Evolutionary conservation across 257 asterid species (phyloP).

Genomic region (Fraxinus anomala): DNA sequence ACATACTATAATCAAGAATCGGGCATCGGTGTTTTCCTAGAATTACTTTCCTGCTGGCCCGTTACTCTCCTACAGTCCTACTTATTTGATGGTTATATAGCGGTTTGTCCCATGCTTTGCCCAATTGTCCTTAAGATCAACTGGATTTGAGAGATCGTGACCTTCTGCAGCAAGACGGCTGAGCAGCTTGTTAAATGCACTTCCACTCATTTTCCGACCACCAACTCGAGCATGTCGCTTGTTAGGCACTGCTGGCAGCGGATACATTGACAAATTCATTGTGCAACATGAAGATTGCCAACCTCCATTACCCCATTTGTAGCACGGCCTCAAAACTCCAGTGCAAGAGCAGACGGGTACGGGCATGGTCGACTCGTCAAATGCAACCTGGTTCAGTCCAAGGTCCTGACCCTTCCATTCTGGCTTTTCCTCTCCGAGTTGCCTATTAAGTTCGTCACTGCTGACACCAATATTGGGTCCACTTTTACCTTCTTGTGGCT

Average conservation of each 20-base stretch:
- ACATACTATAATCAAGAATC: background rate
- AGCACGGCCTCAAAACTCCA: slow-evolving; percentile 80
- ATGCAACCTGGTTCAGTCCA: slow-evolving; percentile 88
- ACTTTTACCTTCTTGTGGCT: slow-evolving; percentile 49
- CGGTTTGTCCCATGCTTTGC: slow-evolving; percentile 98
- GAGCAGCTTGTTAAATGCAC: slow-evolving; percentile 86
- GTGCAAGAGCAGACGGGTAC: slow-evolving; percentile 96
- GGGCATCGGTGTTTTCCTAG: background rate
- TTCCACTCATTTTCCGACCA: slow-evolving; percentile 96
- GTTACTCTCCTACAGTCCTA: background rate
- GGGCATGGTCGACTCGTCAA: slow-evolving; percentile 91
- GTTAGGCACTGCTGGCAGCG: slow-evolving; percentile 89
- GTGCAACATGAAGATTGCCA: slow-evolving; percentile 99
- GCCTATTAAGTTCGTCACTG: slow-evolving; percentile 39
- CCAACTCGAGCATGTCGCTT: slow-evolving; percentile 95
- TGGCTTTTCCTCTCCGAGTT: slow-evolving; percentile 38
- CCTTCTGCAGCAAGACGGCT: slow-evolving; percentile 91
- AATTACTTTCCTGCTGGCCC: background rate
- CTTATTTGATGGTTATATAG: slow-evolving; percentile 89
- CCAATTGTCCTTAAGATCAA: slow-evolving; percentile 91
- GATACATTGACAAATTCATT: slow-evolving; percentile 79
- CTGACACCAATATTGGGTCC: slow-evolving; percentile 35
- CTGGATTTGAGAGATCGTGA: slow-evolving; percentile 76
- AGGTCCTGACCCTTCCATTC: slow-evolving; percentile 94
- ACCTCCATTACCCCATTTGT: slow-evolving; percentile 99